Percentiles rank a stretch among this genome's conserved stretches.
These are phyloP conservation scores for Aspergillus spinulosporus DNA, from an alignment of 2,329 filamentous ascomycete genomes.

Conservation along the genomic window DNA sequence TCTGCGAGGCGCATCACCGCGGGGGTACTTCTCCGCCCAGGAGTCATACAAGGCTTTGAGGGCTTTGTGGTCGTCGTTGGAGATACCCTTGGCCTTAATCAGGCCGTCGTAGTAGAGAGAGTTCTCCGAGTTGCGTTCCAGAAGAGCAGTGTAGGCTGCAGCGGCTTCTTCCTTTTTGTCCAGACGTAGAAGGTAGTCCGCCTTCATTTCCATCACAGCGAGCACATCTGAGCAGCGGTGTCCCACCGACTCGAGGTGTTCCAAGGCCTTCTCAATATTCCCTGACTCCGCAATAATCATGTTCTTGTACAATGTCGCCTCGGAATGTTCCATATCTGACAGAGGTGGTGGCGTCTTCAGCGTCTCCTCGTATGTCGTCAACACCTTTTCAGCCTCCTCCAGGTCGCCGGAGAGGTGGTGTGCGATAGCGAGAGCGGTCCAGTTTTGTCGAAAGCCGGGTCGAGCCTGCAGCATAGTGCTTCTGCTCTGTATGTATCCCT, in stretches of 20 bases:
- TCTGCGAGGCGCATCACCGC: slow-evolving; percentile 80
- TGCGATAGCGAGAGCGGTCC: slow-evolving; percentile 95
- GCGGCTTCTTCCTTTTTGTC: slow-evolving; percentile 76
- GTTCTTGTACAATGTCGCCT: slow-evolving; percentile 94
- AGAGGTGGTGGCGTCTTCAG: slow-evolving; percentile 76
- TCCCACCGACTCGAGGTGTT: slow-evolving; percentile 76
- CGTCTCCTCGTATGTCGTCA: slow-evolving; percentile 91
- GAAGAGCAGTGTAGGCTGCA: slow-evolving; percentile 73
- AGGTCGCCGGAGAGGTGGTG: slow-evolving; percentile 88
- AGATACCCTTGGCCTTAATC: slow-evolving; percentile 66
- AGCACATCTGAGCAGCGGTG: slow-evolving; percentile 81
- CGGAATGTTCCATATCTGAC: slow-evolving; percentile 85
- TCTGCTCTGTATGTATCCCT: slow-evolving; percentile 88
- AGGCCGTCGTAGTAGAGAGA: slow-evolving; percentile 81
- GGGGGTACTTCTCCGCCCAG: slow-evolving; percentile 76
- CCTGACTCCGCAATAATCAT: slow-evolving; percentile 87
- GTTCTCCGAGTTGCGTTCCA: slow-evolving; percentile 87
- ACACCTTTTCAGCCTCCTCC: slow-evolving; percentile 80
- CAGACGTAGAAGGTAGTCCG: slow-evolving; percentile 78
- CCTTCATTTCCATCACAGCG: slow-evolving; percentile 80
- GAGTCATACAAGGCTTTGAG: slow-evolving; percentile 76
- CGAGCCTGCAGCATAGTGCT: slow-evolving; percentile 82
- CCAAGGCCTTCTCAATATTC: slow-evolving; percentile 78
- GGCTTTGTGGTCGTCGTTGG: slow-evolving; percentile 60
- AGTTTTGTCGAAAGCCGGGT: slow-evolving; percentile 82